Percentiles rank a stretch among this genome's conserved stretches.
phyloP scores from a whole-genome alignment of 495 filamentous ascomycete species.

The Tuber melanosporum region DNA sequence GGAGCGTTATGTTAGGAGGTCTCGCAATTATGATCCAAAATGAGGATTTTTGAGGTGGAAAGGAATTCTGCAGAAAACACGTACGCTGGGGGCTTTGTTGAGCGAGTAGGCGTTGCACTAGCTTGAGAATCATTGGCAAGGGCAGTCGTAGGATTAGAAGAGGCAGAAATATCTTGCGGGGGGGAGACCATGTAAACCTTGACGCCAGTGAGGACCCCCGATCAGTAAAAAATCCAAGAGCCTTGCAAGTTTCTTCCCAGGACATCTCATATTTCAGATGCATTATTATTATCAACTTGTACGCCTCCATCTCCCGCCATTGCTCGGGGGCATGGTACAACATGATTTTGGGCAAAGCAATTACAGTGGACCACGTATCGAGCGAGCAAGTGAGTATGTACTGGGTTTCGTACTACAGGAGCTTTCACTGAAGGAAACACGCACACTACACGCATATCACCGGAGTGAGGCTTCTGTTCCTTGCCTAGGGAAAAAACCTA shows the following conservation, averaged over 20 bases:
- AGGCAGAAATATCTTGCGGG: constrained; percentile 52
- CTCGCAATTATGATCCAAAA: not conserved
- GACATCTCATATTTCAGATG: not conserved
- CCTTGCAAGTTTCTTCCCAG: not conserved
- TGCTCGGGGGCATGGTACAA: not conserved
- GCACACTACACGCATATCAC: not conserved
- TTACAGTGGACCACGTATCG: not conserved
- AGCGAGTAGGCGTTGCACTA: not conserved
- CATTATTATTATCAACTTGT: not conserved
- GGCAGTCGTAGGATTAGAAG: constrained; percentile 4
- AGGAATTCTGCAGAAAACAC: not conserved
- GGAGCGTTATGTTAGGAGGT: not conserved
- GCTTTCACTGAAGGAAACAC: not conserved
- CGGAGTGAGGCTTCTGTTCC: not conserved
- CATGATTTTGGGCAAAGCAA: not conserved
- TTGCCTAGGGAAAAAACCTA: not conserved
- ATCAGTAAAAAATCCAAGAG: not conserved
- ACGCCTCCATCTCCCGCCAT: not conserved
- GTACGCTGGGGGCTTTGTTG: not conserved
- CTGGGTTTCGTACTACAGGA: not conserved
- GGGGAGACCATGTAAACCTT: constrained; percentile 74
- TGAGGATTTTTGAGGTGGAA: not conserved
- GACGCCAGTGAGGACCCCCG: not conserved
- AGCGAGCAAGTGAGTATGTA: not conserved
- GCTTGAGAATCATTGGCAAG: not conserved